Evolutionary conservation across 2,329 filamentous ascomycete species (phyloP).

Genomic region (Bipolaris cookei): DNA sequence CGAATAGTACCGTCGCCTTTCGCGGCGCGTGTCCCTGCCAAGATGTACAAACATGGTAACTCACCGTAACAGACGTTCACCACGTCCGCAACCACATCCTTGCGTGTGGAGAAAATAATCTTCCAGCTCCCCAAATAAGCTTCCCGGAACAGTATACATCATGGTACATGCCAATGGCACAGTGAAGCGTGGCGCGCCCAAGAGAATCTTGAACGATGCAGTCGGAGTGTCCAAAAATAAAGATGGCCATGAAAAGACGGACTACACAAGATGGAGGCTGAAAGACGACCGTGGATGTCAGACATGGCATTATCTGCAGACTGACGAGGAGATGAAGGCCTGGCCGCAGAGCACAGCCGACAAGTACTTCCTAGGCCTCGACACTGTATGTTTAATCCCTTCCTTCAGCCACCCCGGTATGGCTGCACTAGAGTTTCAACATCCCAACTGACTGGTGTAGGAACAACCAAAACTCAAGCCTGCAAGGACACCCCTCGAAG

Average conservation of each 20-base stretch:
- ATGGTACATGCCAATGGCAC: conserved; percentile 32
- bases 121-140: neutral
- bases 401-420: neutral
- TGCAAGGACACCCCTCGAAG: conserved; percentile 74
- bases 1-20: neutral
- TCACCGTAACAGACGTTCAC: conserved; percentile 9
- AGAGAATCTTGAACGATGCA: conserved; percentile 18
- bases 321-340: conserved; percentile 70
- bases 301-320: conserved; percentile 89
- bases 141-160: conserved; percentile 1
- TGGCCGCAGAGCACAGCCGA: conserved; percentile 93
- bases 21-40: conserved; percentile 24
- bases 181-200: conserved; percentile 22
- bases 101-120: conserved; percentile 6
- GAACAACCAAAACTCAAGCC: conserved; percentile 73
- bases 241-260: conserved; percentile 63
- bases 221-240: conserved; percentile 22
- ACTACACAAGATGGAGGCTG: conserved; percentile 83
- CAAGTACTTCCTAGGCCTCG: conserved; percentile 82
- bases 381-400: conserved; percentile 63
- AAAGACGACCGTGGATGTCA: conserved; percentile 82
- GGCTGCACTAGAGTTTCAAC: neutral
- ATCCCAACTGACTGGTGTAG: conserved; percentile 55
- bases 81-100: conserved; percentile 8
- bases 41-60: conserved; percentile 20